Percentiles rank a stretch among this genome's conserved stretches.
Evolutionary conservation across 805 yeast genomes (phyloP).

Genomic region (Cyberlindnera meyerae): DNA sequence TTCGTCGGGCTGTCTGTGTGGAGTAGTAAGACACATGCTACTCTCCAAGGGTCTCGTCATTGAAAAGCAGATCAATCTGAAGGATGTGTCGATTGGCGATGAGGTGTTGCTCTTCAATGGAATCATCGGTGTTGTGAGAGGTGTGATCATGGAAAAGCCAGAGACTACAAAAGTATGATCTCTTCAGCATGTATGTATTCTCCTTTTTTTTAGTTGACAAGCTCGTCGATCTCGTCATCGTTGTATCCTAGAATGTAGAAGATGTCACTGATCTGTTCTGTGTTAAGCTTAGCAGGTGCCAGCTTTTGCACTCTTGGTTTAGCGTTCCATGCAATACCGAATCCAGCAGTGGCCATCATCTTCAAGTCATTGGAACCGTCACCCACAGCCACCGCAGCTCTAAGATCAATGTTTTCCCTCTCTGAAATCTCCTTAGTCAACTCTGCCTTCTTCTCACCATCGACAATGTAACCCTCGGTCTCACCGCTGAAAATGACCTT

Average conservation of each 20-base stretch:
- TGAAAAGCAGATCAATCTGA: conserved; percentile 45
- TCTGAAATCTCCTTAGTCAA: conserved; percentile 58
- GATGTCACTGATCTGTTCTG: conserved; percentile 66
- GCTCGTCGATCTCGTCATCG: conserved; percentile 44
- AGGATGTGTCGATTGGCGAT: conserved; percentile 58
- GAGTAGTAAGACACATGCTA: conserved; percentile 68
- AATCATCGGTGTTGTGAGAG: conserved; percentile 72
- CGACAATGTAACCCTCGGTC: conserved; percentile 77
- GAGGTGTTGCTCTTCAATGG: conserved; percentile 75
- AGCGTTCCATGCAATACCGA: conserved; percentile 96
- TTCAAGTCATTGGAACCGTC: conserved; percentile 95
- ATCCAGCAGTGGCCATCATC: conserved; percentile 91
- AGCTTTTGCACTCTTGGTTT: conserved; percentile 82
- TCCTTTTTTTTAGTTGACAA: too few species aligned
- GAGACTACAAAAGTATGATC: too few species aligned
- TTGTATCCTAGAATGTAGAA: conserved; percentile 76
- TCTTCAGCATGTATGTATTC: too few species aligned
- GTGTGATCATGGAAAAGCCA: conserved; percentile 31
- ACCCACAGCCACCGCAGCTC: conserved; percentile 75
- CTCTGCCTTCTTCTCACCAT: conserved; percentile 78
- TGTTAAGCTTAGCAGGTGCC: conserved; percentile 81
- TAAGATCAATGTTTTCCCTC: conserved; percentile 46
- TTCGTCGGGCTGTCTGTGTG: conserved; percentile 77
- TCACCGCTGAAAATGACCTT: conserved; percentile 61
- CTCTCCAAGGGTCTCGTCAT: conserved; percentile 46